Conservation (phyloP, 2,329 filamentous ascomycete species). For the Pseudogymnoascus sp. region DNA sequence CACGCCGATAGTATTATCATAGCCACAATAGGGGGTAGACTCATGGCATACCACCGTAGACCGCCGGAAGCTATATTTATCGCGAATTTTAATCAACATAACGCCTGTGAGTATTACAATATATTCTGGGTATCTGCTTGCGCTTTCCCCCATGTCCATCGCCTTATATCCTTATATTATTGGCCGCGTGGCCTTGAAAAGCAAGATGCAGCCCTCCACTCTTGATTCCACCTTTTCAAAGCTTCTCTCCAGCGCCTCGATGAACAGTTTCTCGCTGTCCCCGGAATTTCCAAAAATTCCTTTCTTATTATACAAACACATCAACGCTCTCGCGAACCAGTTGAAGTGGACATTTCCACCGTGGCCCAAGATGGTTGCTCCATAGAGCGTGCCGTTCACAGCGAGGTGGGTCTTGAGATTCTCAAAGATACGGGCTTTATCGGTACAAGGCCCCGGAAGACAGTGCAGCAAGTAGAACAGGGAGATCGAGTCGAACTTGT, state of each 20-base stretch:
- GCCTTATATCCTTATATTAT: background rate
- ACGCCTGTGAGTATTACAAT: background rate
- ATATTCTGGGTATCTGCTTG: background rate
- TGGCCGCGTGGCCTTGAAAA: conserved; percentile 32
- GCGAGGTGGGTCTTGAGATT: conserved; percentile 28
- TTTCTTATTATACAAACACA: conserved; percentile 30
- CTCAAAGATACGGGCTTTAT: conserved; percentile 28
- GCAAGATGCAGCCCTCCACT: conserved; percentile 31
- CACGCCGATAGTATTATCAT: background rate
- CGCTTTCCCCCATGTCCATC: background rate
- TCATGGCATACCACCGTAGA: background rate
- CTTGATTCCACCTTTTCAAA: conserved; percentile 34
- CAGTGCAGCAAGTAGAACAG: conserved; percentile 38
- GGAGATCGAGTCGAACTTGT: conserved; percentile 35
- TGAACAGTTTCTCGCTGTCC: conserved; percentile 30
- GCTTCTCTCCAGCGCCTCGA: conserved; percentile 27
- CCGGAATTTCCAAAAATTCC: conserved; percentile 34
- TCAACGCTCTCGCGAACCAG: conserved; percentile 22
- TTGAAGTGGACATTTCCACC: conserved; percentile 20
- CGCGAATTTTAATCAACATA: too few relatives aligned
- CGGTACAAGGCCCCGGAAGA: conserved; percentile 26
- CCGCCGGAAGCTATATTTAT: too few relatives aligned
- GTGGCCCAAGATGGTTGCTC: conserved; percentile 32
- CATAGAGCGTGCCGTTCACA: conserved; percentile 31
- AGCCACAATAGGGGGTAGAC: background rate